Percentiles rank a stretch among this genome's conserved stretches.
Evolutionary conservation across 257 asterid genomes (phyloP).

Genomic region (Verbascum thapsus): DNA sequence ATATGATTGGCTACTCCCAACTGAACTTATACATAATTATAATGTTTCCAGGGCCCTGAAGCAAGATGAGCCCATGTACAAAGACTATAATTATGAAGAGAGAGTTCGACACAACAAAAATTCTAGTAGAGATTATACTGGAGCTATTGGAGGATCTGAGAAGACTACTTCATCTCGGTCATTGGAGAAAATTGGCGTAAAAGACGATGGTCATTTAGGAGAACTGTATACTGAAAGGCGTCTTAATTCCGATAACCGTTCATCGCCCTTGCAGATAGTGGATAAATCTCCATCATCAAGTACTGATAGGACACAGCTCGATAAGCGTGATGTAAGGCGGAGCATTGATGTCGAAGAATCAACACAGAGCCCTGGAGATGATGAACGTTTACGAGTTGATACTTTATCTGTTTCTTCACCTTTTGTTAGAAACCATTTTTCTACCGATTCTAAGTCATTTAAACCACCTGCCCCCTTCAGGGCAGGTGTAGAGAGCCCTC

Average conservation of each 20-base stretch:
- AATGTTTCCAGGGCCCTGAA: constrained; percentile 56
- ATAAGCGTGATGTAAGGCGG: constrained; percentile 67
- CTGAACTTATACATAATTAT: constrained; percentile 11
- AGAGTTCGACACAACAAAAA: constrained; percentile 53
- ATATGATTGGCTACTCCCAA: constrained; percentile 3
- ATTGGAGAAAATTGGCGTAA: constrained; percentile 61
- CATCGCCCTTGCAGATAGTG: constrained; percentile 58
- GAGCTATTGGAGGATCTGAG: constrained; percentile 52
- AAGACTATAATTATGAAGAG: constrained; percentile 80
- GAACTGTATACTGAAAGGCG: constrained; percentile 75
- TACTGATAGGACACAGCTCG: constrained; percentile 59
- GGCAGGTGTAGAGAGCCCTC: constrained; percentile 69
- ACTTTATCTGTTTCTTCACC: constrained; percentile 75
- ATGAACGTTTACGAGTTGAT: constrained; percentile 65
- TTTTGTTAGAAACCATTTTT: constrained; percentile 59
- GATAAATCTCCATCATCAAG: constrained; percentile 83
- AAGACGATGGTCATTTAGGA: constrained; percentile 60
- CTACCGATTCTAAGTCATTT: constrained; percentile 62
- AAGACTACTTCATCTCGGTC: constrained; percentile 60
- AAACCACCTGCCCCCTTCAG: constrained; percentile 69
- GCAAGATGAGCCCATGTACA: constrained; percentile 81
- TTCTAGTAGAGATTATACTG: constrained; percentile 58
- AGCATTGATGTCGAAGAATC: constrained; percentile 68
- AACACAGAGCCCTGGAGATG: constrained; percentile 73
- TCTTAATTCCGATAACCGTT: constrained; percentile 62